Conservation (phyloP, 331 rosid species). For the Acacia pycnantha region DNA sequence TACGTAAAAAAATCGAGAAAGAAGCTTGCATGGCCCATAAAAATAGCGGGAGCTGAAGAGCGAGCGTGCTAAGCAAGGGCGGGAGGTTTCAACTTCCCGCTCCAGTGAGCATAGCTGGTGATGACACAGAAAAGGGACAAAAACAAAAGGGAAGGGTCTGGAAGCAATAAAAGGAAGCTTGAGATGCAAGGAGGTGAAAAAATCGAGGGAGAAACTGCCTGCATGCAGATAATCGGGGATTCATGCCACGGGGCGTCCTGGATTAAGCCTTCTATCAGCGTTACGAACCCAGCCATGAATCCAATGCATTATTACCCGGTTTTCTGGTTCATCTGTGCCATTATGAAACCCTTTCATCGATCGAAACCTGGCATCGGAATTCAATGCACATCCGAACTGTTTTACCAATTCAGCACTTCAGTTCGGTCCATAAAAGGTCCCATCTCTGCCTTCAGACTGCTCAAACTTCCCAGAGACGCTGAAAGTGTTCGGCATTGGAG, state of each 20-base stretch:
- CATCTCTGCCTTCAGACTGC: neutral
- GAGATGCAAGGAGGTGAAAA: neutral
- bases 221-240: neutral
- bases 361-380: neutral
- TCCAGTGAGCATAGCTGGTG: neutral
- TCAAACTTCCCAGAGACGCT: neutral
- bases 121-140: neutral
- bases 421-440: neutral
- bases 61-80: neutral
- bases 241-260: neutral
- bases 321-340: neutral
- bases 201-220: neutral
- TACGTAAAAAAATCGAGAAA: neutral
- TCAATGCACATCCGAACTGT: neutral
- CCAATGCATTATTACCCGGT: slow-evolving; percentile 12
- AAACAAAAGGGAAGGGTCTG: neutral
- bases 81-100: neutral
- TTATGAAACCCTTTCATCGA: neutral
- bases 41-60: neutral
- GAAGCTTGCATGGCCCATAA: neutral
- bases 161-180: neutral
- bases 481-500: neutral
- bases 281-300: neutral
- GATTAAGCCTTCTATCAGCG: neutral
- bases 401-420: neutral